phyloP scores from a whole-genome alignment of 768 basidiomycete genomes.

The Russula lepida region DNA sequence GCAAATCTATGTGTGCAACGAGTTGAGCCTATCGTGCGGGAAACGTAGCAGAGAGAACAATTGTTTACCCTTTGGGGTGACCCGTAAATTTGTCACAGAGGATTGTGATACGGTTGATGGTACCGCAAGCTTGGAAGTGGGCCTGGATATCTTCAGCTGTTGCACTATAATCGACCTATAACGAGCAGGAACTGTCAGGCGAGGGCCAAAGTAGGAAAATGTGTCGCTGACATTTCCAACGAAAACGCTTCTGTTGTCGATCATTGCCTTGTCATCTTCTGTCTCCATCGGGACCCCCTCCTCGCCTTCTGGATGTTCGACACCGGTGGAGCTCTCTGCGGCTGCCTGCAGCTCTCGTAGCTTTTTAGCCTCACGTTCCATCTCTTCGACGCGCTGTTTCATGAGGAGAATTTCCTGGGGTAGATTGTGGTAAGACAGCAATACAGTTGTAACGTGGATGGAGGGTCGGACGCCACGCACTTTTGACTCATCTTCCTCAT shows the following conservation, averaged over 20 bases:
- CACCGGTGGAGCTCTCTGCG: constrained; percentile 48
- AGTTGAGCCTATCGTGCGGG: constrained; percentile 13
- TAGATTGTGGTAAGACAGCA: not conserved
- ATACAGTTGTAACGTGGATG: not conserved
- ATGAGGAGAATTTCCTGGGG: constrained; percentile 78
- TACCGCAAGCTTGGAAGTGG: constrained; percentile 96
- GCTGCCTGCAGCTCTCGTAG: constrained; percentile 80
- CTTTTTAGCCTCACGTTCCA: constrained; percentile 87
- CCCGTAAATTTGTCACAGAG: constrained; percentile 99
- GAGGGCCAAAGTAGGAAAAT: not conserved
- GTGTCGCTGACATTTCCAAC: constrained; percentile 82
- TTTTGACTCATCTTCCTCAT: constrained; percentile 31
- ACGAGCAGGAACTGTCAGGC: not conserved
- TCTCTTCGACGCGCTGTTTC: constrained; percentile 89
- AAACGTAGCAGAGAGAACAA: constrained; percentile 3
- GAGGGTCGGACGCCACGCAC: constrained; percentile 21
- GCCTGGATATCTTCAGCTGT: constrained; percentile 98
- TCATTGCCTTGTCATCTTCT: constrained; percentile 75
- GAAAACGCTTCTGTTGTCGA: constrained; percentile 85
- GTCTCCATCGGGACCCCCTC: constrained; percentile 53
- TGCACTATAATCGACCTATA: constrained; percentile 91
- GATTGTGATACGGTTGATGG: constrained; percentile 98
- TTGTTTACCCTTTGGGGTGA: constrained; percentile 87
- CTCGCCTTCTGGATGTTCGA: constrained; percentile 39
- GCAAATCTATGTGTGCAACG: constrained; percentile 57